phyloP scores from a whole-genome alignment of 257 asterid genomes.

The Mitragyna speciosa region DNA sequence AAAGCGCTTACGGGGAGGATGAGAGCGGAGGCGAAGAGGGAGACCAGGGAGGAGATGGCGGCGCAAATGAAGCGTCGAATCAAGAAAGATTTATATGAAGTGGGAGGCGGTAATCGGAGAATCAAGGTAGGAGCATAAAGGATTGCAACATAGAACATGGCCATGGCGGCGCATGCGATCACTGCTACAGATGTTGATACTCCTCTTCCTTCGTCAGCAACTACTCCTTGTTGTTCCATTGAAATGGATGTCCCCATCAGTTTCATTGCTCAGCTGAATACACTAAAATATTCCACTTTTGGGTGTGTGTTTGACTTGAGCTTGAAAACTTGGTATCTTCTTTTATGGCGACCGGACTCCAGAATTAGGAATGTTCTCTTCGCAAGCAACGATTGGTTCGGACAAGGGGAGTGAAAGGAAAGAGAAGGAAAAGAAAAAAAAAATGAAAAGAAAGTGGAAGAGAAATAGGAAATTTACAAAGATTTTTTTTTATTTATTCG shows the following conservation, averaged over 20 bases:
- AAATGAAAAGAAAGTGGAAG: background rate
- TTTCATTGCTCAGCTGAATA: background rate
- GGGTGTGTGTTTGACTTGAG: background rate
- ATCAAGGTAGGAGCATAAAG: conserved; percentile 75
- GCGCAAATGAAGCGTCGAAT: conserved; percentile 86
- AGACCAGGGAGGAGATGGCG: conserved; percentile 63
- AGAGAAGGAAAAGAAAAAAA: no score
- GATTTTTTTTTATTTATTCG: no score
- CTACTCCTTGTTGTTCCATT: conserved; percentile 39
- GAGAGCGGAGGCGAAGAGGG: conserved; percentile 56
- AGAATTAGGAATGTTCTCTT: no score
- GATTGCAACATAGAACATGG: conserved; percentile 72
- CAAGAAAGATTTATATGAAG: conserved; percentile 60
- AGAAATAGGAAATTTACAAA: no score
- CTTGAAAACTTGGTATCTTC: background rate
- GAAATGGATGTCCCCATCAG: conserved; percentile 25
- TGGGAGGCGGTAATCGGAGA: conserved; percentile 78
- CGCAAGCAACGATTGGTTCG: no score
- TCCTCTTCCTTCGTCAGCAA: conserved; percentile 13
- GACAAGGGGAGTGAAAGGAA: background rate
- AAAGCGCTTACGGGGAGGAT: conserved; percentile 57
- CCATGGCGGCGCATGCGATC: conserved; percentile 61
- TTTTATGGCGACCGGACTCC: no score
- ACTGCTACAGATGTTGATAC: conserved; percentile 56
- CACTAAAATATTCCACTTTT: no score